Evolutionary conservation across 805 yeast genomes (phyloP).

Genomic region (Cyberlindnera euphorbiiphila): DNA sequence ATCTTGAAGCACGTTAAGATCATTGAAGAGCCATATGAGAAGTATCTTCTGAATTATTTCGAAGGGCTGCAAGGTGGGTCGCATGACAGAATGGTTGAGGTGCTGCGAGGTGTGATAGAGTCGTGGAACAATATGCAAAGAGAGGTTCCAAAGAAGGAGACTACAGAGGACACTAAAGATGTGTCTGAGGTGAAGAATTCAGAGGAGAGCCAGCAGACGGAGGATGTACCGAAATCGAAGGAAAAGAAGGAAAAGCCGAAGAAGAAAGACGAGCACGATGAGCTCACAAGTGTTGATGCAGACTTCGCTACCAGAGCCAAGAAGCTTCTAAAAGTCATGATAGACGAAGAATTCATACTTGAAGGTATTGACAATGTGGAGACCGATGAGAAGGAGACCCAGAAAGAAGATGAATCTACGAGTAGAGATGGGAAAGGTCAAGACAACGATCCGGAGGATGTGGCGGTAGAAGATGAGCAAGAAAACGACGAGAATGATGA

Average conservation of each 20-base stretch:
- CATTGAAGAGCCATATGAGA: constrained; percentile 52
- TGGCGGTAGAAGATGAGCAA: background rate
- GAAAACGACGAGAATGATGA: background rate
- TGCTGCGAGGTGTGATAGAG: constrained; percentile 42
- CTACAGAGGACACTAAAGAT: constrained; percentile 1
- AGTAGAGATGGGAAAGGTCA: no score
- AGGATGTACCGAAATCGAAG: background rate
- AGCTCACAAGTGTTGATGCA: constrained; percentile 26
- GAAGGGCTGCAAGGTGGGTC: constrained; percentile 70
- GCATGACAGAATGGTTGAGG: constrained; percentile 49
- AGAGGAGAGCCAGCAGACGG: constrained; percentile 3
- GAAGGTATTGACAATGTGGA: constrained; percentile 24
- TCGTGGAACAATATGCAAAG: constrained; percentile 48
- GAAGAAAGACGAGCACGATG: constrained; percentile 16
- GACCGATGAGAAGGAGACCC: constrained; percentile 11
- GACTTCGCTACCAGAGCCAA: constrained; percentile 28
- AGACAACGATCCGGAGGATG: no score
- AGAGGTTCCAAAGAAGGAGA: constrained; percentile 5
- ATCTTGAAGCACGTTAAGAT: constrained; percentile 55
- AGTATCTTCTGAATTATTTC: constrained; percentile 47
- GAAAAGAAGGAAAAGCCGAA: constrained; percentile 4
- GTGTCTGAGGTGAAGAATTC: no score
- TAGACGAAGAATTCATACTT: constrained; percentile 17
- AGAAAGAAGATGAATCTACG: no score
- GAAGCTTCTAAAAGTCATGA: constrained; percentile 21